Evolutionary conservation across 129 eudicot species (phyloP), one percentile per base, ranked within the genome.

Genomic region (Artemisia tridentata): DNA sequence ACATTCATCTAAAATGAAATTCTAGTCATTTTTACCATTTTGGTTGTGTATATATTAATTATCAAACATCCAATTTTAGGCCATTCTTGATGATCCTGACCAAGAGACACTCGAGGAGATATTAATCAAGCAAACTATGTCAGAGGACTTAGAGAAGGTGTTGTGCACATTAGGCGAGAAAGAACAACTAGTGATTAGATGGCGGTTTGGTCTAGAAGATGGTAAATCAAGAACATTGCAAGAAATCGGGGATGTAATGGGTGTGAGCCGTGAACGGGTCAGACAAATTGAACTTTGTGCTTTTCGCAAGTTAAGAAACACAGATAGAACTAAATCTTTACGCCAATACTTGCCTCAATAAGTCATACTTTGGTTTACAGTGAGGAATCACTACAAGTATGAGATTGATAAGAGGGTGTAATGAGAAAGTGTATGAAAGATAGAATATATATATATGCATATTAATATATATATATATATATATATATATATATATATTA

Each of bases 201-300:
- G 88, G 97, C 76, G 99, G 52, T 93, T 85, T 9, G 97, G 99
- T 47, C 76, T 93, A 7, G 88, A 73, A 17, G 91, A 87, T 55
- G 97, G 97, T 58, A 74, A 83, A 54, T 79, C 82, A 80, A 84
- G 87, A 68, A 87, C 99, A 8, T 69, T 93, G 78, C 97, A 89
- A 78, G 99, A 93, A 79, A 87, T 93, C 2, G 99, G 99, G 47
- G 96, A 87, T 78, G 67, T 84, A 68, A 84, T 93, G 92, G 92
- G 96, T 18, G 96, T 93, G 57, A 93, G 97, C 77, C 75, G 99
- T 59, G 99, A 93, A 50, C 85, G 99, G 80, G 80, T 93, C 49
- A 80, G 99, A 48, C 99, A 93, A 75, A 90, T 93, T 5, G 99
- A 93, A 70, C 69, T 88, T 2, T 75, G 77, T 19, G 97, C 88